A percentile compares a stretch with the other conserved stretches of the same genome.
Conservation (phyloP, 129 eudicot species). For the Arctium lappa region DNA sequence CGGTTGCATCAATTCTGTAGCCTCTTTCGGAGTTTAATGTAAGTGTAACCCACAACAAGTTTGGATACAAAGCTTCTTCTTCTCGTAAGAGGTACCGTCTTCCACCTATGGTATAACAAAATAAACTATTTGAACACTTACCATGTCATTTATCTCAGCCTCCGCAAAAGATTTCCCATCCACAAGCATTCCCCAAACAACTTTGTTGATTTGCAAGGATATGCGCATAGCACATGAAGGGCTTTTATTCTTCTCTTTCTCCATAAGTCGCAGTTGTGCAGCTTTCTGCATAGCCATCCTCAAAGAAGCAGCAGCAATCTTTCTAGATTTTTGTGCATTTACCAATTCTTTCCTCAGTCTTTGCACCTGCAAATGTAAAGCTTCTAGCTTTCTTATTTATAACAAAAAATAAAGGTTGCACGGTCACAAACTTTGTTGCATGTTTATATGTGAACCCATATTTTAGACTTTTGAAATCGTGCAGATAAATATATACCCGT, state of each 20-base stretch:
- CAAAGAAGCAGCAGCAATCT: slow-evolving; percentile 71
- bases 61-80: too few relatives aligned
- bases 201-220: slow-evolving; percentile 85
- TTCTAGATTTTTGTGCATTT: slow-evolving; percentile 66
- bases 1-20: neutral
- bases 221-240: slow-evolving; percentile 98
- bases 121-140: slow-evolving; percentile 18
- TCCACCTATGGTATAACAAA: neutral
- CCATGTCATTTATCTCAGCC: slow-evolving; percentile 99
- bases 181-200: slow-evolving; percentile 96
- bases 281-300: slow-evolving; percentile 95
- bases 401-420: neutral
- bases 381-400: slow-evolving; percentile 17
- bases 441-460: neutral
- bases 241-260: slow-evolving; percentile 94
- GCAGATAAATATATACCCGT: neutral
- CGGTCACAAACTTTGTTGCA: neutral
- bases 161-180: slow-evolving; percentile 98
- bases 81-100: too few relatives aligned
- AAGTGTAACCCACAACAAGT: too few relatives aligned
- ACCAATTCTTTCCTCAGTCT: slow-evolving; percentile 69
- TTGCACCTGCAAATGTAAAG: slow-evolving; percentile 59
- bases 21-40: too few relatives aligned
- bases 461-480: neutral
- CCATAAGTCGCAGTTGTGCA: slow-evolving; percentile 85